Evolutionary conservation across 768 basidiomycete genomes (phyloP).

Genomic region (Chalciporus sphaerocephalus): DNA sequence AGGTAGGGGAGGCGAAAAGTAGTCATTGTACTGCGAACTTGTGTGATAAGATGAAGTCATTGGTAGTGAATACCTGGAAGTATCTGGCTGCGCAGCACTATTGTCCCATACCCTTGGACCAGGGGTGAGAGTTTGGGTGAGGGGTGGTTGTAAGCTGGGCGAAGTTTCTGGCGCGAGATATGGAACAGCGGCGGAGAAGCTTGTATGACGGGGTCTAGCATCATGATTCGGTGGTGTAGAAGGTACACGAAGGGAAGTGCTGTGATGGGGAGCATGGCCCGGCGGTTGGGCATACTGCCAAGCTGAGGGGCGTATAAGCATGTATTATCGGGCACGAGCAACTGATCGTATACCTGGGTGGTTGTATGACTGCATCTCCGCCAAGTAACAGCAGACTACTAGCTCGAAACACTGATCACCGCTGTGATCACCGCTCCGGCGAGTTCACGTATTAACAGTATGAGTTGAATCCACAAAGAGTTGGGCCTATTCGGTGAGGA

Average conservation of each 20-base stretch:
- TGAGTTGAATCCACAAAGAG: neutral
- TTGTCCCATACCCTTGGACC: slow-evolving; percentile 24
- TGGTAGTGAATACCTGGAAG: slow-evolving; percentile 11
- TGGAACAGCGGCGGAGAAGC: slow-evolving; percentile 10
- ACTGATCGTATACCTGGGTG: slow-evolving; percentile 22
- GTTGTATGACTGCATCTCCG: slow-evolving; percentile 30
- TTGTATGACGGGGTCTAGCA: slow-evolving; percentile 21
- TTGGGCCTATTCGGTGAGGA: neutral
- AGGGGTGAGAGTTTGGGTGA: slow-evolving; percentile 26
- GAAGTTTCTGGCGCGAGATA: neutral
- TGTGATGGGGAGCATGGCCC: no score
- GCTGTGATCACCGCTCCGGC: neutral
- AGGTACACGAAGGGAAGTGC: slow-evolving; percentile 17
- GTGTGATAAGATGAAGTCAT: slow-evolving; percentile 8
- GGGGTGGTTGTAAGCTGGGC: slow-evolving; percentile 2
- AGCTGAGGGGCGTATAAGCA: slow-evolving; percentile 13
- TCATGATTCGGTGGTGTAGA: slow-evolving; percentile 6
- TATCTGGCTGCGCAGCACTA: slow-evolving; percentile 2
- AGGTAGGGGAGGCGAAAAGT: slow-evolving; percentile 13
- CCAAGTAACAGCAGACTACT: no score
- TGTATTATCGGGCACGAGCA: neutral
- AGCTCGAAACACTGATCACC: neutral
- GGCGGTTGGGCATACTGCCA: slow-evolving; percentile 18
- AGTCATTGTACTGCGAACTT: slow-evolving; percentile 28
- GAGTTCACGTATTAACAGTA: neutral